phyloP scores from a whole-genome alignment of 345 rosid genomes.

The Firmiana major region DNA sequence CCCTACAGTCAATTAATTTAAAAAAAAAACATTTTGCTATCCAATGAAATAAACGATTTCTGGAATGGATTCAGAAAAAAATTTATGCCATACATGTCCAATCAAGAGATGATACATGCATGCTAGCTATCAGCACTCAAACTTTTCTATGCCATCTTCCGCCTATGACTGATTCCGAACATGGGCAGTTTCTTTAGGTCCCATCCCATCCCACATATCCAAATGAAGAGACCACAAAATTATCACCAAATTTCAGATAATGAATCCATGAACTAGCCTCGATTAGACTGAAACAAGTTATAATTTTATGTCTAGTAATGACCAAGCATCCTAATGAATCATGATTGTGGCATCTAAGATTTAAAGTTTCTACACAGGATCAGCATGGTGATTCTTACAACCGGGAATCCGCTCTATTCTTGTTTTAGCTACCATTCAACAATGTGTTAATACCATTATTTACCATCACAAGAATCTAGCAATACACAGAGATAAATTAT shows the following conservation, averaged over 20 bases:
- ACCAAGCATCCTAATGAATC: background rate
- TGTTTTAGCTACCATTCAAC: background rate
- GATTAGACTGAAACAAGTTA: background rate
- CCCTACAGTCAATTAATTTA: too few relatives aligned
- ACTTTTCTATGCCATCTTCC: background rate
- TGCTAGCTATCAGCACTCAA: background rate
- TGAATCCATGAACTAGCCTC: background rate
- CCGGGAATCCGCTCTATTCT: background rate
- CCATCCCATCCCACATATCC: background rate
- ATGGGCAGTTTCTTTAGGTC: background rate
- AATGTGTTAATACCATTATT: background rate
- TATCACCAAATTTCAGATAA: background rate
- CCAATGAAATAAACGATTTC: background rate
- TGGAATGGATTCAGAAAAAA: background rate
- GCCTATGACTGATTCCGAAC: background rate
- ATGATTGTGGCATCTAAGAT: background rate
- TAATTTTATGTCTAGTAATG: background rate
- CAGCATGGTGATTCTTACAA: background rate
- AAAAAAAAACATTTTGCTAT: background rate
- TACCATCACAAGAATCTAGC: background rate
- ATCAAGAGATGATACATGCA: background rate
- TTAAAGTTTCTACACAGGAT: background rate
- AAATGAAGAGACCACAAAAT: background rate
- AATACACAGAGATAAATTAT: background rate
- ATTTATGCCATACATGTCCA: background rate